phyloP scores from a whole-genome alignment of 768 basidiomycete genomes.

The Clitopilus hobsonii region DNA sequence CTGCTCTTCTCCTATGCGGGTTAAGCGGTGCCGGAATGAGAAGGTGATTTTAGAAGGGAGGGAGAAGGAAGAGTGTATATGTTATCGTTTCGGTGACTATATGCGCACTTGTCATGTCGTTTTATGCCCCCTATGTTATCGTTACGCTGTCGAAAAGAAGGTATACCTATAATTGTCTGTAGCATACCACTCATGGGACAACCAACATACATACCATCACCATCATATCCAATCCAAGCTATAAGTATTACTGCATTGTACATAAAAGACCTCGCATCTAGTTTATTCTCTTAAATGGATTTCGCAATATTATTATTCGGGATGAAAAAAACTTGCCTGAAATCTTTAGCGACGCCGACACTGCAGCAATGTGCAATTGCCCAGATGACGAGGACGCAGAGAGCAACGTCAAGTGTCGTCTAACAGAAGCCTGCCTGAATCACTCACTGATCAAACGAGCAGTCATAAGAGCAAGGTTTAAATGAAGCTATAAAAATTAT shows the following conservation, averaged over 20 bases:
- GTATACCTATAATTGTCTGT: neutral
- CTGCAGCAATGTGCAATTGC: too few relatives aligned
- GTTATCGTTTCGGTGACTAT: neutral
- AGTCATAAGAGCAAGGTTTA: neutral
- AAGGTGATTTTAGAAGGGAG: neutral
- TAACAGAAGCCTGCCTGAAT: too few relatives aligned
- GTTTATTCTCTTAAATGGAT: neutral
- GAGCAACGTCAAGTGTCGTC: too few relatives aligned
- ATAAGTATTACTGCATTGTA: neutral
- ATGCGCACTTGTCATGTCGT: neutral
- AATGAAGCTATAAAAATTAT: neutral
- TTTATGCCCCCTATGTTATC: neutral
- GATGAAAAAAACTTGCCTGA: too few relatives aligned
- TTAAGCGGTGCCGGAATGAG: constrained; percentile 24
- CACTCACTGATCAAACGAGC: too few relatives aligned
- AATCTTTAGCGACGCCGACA: too few relatives aligned
- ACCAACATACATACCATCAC: neutral
- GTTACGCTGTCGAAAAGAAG: neutral
- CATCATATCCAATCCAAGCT: neutral
- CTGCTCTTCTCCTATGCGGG: constrained; percentile 64
- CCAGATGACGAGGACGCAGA: too few relatives aligned
- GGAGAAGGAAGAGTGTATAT: neutral
- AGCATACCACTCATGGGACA: neutral
- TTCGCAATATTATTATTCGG: neutral
- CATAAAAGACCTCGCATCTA: neutral